These are phyloP conservation scores for Capronia americana DNA, from an alignment of 2,329 filamentous ascomycete species.

Conservation along the genomic window DNA sequence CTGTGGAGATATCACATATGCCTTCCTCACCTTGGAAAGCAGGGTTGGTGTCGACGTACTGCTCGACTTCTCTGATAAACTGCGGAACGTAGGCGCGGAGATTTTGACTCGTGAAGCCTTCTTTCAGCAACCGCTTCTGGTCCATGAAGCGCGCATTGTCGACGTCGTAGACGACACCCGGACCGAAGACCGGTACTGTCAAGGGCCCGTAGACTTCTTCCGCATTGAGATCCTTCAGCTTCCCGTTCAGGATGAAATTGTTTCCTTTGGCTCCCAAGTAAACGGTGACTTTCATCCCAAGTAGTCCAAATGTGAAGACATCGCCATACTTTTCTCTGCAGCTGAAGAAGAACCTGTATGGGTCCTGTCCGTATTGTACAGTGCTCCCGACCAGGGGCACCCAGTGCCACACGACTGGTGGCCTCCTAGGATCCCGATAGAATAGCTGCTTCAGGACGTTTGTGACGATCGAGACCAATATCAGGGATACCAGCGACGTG, in stretches of 20 bases:
- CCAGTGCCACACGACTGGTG: conserved; percentile 69
- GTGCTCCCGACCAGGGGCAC: conserved; percentile 83
- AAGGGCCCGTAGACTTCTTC: conserved; percentile 88
- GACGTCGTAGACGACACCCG: conserved; percentile 88
- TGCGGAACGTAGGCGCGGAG: conserved; percentile 76
- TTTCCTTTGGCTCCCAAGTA: conserved; percentile 82
- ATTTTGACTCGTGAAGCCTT: conserved; percentile 66
- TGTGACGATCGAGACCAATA: conserved; percentile 26
- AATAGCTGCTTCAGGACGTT: conserved; percentile 38
- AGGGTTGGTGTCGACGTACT: conserved; percentile 72
- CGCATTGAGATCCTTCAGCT: conserved; percentile 85
- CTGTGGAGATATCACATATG: conserved; percentile 72
- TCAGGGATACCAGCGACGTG: neutral
- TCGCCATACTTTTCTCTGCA: conserved; percentile 84
- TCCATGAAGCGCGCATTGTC: conserved; percentile 93
- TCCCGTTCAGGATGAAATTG: conserved; percentile 90
- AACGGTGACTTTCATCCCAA: conserved; percentile 88
- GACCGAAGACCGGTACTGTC: conserved; percentile 74
- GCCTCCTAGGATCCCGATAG: conserved; percentile 39
- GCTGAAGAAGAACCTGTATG: conserved; percentile 67
- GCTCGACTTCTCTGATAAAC: conserved; percentile 75
- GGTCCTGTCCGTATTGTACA: conserved; percentile 89
- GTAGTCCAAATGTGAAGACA: conserved; percentile 85
- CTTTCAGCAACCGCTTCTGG: conserved; percentile 84
- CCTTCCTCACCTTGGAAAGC: conserved; percentile 73